These are phyloP conservation scores for Prunus yedoensis DNA, from an alignment of 331 rosid species.

Conservation along the genomic window DNA sequence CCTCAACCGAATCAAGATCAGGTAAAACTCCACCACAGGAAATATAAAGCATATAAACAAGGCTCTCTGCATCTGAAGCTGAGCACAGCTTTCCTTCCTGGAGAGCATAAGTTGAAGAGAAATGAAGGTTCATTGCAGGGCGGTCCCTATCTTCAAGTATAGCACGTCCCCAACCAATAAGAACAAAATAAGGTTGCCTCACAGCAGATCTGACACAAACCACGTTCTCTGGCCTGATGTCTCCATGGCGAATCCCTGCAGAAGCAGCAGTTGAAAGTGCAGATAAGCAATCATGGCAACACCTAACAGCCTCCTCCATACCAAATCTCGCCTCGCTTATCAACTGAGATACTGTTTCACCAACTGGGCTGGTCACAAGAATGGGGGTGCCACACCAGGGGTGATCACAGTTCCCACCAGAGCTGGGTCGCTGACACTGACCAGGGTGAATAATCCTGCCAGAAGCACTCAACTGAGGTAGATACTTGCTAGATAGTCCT, in stretches of 20 bases:
- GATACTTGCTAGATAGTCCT: constrained; percentile 77
- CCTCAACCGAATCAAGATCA: constrained; percentile 91
- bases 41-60: constrained; percentile 89
- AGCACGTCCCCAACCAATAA: constrained; percentile 95
- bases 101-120: constrained; percentile 87
- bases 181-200: constrained; percentile 68
- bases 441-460: constrained; percentile 98
- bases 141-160: constrained; percentile 97
- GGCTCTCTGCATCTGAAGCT: constrained; percentile 97
- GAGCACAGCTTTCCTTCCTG: constrained; percentile 96
- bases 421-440: constrained; percentile 74
- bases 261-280: constrained; percentile 80
- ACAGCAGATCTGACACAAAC: constrained; percentile 61
- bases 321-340: constrained; percentile 62
- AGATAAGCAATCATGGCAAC: constrained; percentile 94
- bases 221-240: constrained; percentile 88
- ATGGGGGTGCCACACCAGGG: constrained; percentile 99
- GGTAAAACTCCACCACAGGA: constrained; percentile 81
- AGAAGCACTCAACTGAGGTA: constrained; percentile 83
- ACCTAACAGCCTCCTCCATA: constrained; percentile 73
- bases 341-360: constrained; percentile 81
- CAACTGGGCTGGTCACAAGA: constrained; percentile 89
- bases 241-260: constrained; percentile 92
- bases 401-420: constrained; percentile 90
- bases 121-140: constrained; percentile 93